phyloP scores from a whole-genome alignment of 2,329 filamentous ascomycete genomes.

The Fusarium incarnatum region DNA sequence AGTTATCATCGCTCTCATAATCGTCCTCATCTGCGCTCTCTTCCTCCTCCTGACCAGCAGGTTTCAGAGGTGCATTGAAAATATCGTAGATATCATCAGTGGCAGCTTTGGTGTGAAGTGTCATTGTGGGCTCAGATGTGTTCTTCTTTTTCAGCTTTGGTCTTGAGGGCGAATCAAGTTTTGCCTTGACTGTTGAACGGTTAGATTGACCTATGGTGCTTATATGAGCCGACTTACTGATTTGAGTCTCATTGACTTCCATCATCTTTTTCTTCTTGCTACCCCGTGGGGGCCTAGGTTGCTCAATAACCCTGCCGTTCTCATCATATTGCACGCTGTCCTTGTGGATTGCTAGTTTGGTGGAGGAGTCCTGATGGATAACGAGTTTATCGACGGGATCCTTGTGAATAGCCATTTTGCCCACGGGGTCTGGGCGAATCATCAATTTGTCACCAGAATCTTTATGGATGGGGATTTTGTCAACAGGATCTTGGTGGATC shows the following conservation, averaged over 20 bases:
- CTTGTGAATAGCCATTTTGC: constrained; percentile 26
- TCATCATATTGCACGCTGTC: constrained; percentile 63
- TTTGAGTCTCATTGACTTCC: constrained; percentile 92
- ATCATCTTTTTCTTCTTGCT: constrained; percentile 80
- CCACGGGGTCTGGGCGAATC: constrained; percentile 18
- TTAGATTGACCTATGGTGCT: constrained; percentile 45
- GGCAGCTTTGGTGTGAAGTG: constrained; percentile 91
- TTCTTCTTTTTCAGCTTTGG: constrained; percentile 85
- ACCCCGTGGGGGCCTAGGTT: constrained; percentile 59
- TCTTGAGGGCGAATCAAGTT: constrained; percentile 88
- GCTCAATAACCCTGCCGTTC: constrained; percentile 65
- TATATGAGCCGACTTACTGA: constrained; percentile 69
- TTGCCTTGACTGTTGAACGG: constrained; percentile 79
- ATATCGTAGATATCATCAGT: constrained; percentile 98
- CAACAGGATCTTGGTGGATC: constrained; percentile 47
- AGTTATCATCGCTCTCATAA: constrained; percentile 79
- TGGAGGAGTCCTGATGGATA: constrained; percentile 36
- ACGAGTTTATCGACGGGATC: constrained; percentile 19
- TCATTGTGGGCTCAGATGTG: constrained; percentile 91
- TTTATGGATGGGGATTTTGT: constrained; percentile 16
- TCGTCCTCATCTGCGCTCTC: constrained; percentile 71
- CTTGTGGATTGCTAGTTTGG: constrained; percentile 45
- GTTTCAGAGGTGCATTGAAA: constrained; percentile 81
- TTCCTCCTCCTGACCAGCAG: constrained; percentile 48
- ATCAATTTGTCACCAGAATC: constrained; percentile 33